A percentile compares a stretch with the other conserved stretches of the same genome.
Evolutionary conservation across 345 rosid species (phyloP).

Genomic region (Capsella bursapastoris): DNA sequence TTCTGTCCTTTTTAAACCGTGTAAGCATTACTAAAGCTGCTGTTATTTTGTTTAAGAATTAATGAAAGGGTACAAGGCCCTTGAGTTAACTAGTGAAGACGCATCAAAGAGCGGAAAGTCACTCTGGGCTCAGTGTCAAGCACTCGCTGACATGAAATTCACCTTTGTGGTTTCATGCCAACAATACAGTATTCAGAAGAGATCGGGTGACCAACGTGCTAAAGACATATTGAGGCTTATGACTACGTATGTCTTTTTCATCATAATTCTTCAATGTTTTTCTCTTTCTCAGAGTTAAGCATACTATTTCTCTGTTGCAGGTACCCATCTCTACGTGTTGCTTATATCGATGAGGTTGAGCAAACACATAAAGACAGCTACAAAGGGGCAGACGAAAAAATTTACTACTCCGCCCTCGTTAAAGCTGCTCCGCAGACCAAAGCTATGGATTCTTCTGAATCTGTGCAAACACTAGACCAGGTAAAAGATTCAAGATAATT

Average conservation of each 20-base stretch:
- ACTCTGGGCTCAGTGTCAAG: constrained; percentile 75
- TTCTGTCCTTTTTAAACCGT: not conserved
- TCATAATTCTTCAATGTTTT: not conserved
- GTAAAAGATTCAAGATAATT: constrained; percentile 46
- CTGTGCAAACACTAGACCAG: constrained; percentile 75
- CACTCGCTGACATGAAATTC: constrained; percentile 82
- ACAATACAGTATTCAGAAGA: constrained; percentile 71
- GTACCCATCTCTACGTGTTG: constrained; percentile 76
- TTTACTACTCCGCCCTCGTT: constrained; percentile 70
- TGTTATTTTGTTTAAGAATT: constrained; percentile 44
- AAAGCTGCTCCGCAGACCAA: constrained; percentile 68
- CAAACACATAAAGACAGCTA: constrained; percentile 62
- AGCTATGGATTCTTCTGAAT: constrained; percentile 69
- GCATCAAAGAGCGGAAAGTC: constrained; percentile 72
- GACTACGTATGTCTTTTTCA: constrained; percentile 59
- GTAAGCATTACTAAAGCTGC: constrained; percentile 31
- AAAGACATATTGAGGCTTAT: constrained; percentile 74
- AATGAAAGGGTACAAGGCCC: constrained; percentile 79
- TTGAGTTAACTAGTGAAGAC: constrained; percentile 50
- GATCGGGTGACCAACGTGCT: constrained; percentile 69
- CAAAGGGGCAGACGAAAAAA: constrained; percentile 52
- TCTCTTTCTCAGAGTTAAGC: constrained; percentile 15
- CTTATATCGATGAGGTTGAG: constrained; percentile 80
- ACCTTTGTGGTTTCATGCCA: constrained; percentile 83
- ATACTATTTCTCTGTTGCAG: constrained; percentile 44